These are phyloP conservation scores for Dipodascus albidus DNA, from an alignment of 805 yeast genomes.

Conservation along the genomic window DNA sequence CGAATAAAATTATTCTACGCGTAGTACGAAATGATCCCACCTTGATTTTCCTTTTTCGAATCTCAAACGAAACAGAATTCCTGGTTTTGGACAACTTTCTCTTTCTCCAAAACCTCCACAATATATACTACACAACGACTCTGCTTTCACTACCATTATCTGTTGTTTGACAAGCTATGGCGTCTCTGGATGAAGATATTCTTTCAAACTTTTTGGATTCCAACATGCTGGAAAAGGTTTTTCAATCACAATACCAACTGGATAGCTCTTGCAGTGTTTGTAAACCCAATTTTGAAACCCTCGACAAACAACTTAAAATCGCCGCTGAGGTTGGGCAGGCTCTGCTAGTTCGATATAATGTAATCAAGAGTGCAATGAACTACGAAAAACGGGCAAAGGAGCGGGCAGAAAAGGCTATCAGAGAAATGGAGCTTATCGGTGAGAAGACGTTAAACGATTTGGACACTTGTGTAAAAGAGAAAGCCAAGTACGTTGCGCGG, in stretches of 20 bases:
- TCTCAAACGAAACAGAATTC: too few species aligned
- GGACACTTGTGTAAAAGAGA: not conserved
- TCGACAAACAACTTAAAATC: conserved; percentile 10
- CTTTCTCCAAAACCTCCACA: not conserved
- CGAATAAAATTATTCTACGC: too few species aligned
- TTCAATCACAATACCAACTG: not conserved
- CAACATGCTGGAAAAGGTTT: not conserved
- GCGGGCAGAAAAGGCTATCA: not conserved
- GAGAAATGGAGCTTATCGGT: not conserved
- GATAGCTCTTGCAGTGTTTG: not conserved
- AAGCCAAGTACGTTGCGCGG: not conserved
- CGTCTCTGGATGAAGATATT: not conserved
- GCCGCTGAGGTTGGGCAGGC: conserved; percentile 17
- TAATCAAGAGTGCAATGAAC: not conserved
- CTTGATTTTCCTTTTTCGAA: too few species aligned
- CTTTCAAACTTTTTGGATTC: not conserved
- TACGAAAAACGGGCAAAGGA: not conserved
- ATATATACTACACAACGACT: not conserved
- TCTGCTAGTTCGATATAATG: conserved; percentile 8
- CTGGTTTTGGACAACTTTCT: too few species aligned
- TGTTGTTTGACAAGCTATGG: not conserved
- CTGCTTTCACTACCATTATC: not conserved
- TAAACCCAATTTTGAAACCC: conserved; percentile 3
- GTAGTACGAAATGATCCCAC: too few species aligned
- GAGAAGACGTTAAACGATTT: not conserved